Base-by-base conservation (phyloP, 371 early-diverging fungal species). In the Mortierella polycephala region DNA sequence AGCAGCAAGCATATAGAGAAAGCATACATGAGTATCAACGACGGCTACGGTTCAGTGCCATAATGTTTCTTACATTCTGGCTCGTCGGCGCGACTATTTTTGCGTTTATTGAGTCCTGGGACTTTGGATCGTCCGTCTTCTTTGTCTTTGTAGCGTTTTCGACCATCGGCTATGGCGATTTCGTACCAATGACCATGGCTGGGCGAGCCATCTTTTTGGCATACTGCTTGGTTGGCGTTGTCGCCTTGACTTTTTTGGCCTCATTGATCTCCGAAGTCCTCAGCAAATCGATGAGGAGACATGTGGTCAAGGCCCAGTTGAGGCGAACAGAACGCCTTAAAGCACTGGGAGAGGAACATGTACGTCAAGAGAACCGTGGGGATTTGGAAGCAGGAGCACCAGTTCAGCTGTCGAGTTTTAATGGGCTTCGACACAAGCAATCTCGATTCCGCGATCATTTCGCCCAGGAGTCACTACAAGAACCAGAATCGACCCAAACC, bases 241-340 rank as follows among this genome's bases (percentile, higher is more conserved):
- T 69, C 5, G 42, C 79, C 11, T 16, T 77, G 72, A 72, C 79
- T 5, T 77, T 69, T 37, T 42, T 77, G 39, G 79, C 79, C 12
- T 72, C 79, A 8, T 13, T 77, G 18, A 59, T 68, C 11, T 57
- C 79, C 5, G 79, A 77, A n/a, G 66, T 69, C 20, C 16, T 77
- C 50, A 69, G 66, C 46, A 77, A 77, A 56, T 10, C 60, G 2
- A 69, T 77, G 68, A 46, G 73, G 47, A 60, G 61, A 20, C 71
- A 77, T 58, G 69, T 77, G 12, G 72, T 77, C 45, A 62, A 69
- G 42, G 12, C 72, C 0, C 68, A 77, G 21, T 40, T 72, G 49
- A 47, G 56, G 21, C 55, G 76, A 49, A 7, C 45, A n/a, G 71
- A 62, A 13, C 66, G 6, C 5, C 21, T 67, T 10, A 55, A 64